phyloP scores from a whole-genome alignment of 495 filamentous ascomycete species.

The Aeminium ludgeri region DNA sequence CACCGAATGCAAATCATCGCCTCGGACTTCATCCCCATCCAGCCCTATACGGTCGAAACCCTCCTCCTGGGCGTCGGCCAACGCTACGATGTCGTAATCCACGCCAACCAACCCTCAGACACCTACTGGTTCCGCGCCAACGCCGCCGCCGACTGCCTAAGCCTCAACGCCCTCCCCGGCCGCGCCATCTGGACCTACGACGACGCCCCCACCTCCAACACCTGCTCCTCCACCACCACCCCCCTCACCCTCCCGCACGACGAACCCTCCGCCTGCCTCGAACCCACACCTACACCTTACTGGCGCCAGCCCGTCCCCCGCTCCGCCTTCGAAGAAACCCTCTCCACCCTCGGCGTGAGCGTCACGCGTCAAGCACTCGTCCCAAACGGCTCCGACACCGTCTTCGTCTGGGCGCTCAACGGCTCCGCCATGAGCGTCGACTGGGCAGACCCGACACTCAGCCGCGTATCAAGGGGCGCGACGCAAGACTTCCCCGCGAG shows the following conservation, averaged over 20 bases:
- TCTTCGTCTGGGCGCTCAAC: slow-evolving; percentile 24
- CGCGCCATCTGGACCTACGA: slow-evolving; percentile 22
- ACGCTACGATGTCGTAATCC: slow-evolving; percentile 28
- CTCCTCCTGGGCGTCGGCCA: slow-evolving; percentile 24
- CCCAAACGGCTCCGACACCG: slow-evolving; percentile 12
- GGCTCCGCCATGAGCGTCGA: slow-evolving; percentile 16
- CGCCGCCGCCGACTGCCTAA: slow-evolving; percentile 13
- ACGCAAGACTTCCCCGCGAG: slow-evolving; percentile 11
- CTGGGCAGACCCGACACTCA: slow-evolving; percentile 17
- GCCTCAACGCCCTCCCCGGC: slow-evolving; percentile 10
- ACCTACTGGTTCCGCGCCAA: slow-evolving; percentile 27
- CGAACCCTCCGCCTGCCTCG: slow-evolving; percentile 16
- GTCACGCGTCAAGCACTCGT: slow-evolving; percentile 11
- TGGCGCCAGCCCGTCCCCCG: slow-evolving; percentile 10
- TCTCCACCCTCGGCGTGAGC: slow-evolving; percentile 3
- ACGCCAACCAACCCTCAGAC: slow-evolving; percentile 19
- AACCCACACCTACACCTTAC: slow-evolving; percentile 20
- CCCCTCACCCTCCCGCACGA: slow-evolving; percentile 12
- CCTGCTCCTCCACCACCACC: too few species aligned
- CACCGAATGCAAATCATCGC: slow-evolving; percentile 24
- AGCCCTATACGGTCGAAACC: slow-evolving; percentile 18
- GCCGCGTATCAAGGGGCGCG: slow-evolving; percentile 16
- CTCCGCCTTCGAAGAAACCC: background rate
- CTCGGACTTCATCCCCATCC: slow-evolving; percentile 24
- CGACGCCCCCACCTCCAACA: too few species aligned